Base-by-base conservation (phyloP, 176 grass and related monocot genomes). In the Olyra latifolia region DNA sequence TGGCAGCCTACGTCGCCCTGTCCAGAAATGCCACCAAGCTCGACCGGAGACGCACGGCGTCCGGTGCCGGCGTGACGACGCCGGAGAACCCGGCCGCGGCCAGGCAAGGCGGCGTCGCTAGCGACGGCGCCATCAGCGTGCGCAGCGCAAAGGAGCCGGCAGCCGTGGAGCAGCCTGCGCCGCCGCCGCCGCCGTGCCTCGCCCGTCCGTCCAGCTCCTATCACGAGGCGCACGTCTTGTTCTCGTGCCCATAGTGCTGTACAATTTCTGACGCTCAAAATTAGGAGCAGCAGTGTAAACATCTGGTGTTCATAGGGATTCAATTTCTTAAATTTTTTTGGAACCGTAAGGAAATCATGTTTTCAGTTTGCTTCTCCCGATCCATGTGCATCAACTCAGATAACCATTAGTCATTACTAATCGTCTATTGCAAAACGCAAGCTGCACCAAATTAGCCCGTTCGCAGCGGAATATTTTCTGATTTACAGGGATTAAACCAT, bases 401-500 rank as follows among this genome's bases (percentile, higher is more conserved):
- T 35, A 35, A 35, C 32, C 32, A 35, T 35, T 35, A 35, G 32
- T 35, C 32, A 35, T 2, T 35, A 35, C 32, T 35, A 35, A 35
- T 3, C 32, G 32, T 35, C 32, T 35, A 35, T 35, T 35, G 32
- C 4, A 14, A 49, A 71, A 29, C 25, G 6, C 38, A 75, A 22
- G 14, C 23, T 12, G 23, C 55, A 27, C 17, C 53, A 75, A 24
- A 76, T 44, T 44, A 60, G 54, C 59, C 72, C 43, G 15, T 60
- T 76, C 23, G 2, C 4, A 3, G 43, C 73, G 12, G 8, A 27
- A 44, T 60, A 29, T 60, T 43, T 56, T 29, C 23, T 12, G 25
- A 28, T 43, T 30, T 60, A 42, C 55, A 76, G 22, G 14, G 23
- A 76, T 76, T 76, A 44, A 76, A 59, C 39, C 73, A 60, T 20